These are phyloP conservation scores for Tephrocybe sp. DNA, from an alignment of 768 basidiomycete species.

Conservation along the genomic window DNA sequence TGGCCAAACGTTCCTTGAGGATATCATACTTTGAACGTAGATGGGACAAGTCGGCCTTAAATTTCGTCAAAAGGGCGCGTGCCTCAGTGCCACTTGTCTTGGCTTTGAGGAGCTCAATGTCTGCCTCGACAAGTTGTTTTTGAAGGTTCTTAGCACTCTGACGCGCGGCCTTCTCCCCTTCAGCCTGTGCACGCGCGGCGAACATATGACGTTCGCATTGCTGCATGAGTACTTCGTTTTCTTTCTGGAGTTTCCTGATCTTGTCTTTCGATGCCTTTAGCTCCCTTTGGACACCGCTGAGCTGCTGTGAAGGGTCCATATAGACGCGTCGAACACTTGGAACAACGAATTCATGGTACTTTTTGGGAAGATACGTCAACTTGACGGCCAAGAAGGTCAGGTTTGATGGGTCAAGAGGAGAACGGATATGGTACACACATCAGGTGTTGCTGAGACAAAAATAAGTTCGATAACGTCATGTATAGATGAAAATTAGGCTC, in stretches of 20 bases:
- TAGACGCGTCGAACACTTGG: constrained; percentile 51
- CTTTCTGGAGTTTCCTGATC: constrained; percentile 33
- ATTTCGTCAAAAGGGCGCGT: constrained; percentile 10
- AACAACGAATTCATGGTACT: constrained; percentile 46
- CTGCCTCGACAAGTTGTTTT: constrained; percentile 1
- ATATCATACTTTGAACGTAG: constrained; percentile 19
- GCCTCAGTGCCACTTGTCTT: not conserved
- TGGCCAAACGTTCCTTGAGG: constrained; percentile 15
- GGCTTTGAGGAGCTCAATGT: not conserved
- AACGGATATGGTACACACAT: constrained; percentile 22
- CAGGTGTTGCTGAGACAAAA: constrained; percentile 36
- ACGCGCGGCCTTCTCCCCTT: constrained; percentile 28
- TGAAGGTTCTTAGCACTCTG: constrained; percentile 14
- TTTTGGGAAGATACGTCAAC: constrained; percentile 40
- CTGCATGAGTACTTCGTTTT: constrained; percentile 41
- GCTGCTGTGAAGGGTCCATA: constrained; percentile 30
- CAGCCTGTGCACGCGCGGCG: constrained; percentile 26
- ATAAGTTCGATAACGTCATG: not conserved
- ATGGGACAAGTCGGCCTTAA: constrained; percentile 8
- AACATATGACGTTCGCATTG: constrained; percentile 41
- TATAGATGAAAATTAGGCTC: constrained; percentile 12
- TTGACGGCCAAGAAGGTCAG: not conserved
- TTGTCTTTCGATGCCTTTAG: constrained; percentile 36
- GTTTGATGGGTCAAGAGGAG: not conserved
- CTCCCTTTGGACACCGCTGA: constrained; percentile 26